phyloP scores from a whole-genome alignment of 139 green algal genomes.

The Trebouxia sp. region DNA sequence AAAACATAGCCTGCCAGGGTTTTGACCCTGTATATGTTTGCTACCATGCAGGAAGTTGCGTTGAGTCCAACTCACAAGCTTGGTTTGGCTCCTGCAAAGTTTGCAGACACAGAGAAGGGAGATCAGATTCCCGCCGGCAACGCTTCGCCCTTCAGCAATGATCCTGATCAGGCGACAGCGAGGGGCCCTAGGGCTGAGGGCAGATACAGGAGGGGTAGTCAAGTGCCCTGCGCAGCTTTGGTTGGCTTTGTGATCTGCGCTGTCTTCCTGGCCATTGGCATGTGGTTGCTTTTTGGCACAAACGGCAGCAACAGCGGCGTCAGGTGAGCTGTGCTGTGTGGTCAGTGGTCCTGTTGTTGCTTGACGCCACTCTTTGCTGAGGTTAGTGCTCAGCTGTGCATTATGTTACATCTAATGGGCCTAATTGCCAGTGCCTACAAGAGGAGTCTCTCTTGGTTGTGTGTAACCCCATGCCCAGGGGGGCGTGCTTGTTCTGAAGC shows the following conservation, averaged over 20 bases:
- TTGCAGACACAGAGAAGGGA: neutral
- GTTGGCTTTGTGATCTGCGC: neutral
- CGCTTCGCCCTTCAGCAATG: neutral
- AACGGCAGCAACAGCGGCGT: neutral
- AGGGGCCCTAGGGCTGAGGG: neutral
- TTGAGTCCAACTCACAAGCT: constrained; percentile 6
- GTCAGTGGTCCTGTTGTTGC: neutral
- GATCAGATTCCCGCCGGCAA: neutral
- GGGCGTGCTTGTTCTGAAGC: too few relatives aligned
- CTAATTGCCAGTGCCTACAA: too few relatives aligned
- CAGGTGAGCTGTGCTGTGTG: constrained; percentile 12
- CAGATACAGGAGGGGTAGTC: neutral
- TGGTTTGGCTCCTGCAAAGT: neutral
- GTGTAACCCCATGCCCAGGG: too few relatives aligned
- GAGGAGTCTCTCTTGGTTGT: too few relatives aligned
- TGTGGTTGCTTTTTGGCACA: constrained; percentile 26
- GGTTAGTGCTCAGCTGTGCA: too few relatives aligned
- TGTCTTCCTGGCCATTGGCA: neutral
- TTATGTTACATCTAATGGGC: too few relatives aligned
- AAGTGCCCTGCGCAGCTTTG: constrained; percentile 17
- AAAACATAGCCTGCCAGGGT: too few relatives aligned
- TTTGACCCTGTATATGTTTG: too few relatives aligned
- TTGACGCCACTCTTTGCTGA: too few relatives aligned
- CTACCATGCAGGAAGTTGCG: constrained; percentile 1
- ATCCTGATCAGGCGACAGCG: neutral